Percentiles rank a stretch among this genome's conserved stretches.
These are phyloP conservation scores for Aphanomyces invadans DNA, from an alignment of 352 stramenopile species.

Conservation along the genomic window DNA sequence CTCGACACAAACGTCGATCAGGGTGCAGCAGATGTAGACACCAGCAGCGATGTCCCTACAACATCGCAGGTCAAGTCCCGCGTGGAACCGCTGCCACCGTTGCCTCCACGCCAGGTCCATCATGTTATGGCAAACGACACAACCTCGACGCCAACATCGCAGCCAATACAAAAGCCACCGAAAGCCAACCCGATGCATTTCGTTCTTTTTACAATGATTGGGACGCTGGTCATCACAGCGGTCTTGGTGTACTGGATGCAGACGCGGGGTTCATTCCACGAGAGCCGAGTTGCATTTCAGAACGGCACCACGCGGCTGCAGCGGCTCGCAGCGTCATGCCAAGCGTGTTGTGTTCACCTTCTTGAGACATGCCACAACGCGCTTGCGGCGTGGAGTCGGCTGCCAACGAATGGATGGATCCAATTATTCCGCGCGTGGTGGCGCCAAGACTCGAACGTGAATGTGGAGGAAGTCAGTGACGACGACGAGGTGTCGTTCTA, in stretches of 20 bases:
- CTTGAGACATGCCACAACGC: not conserved
- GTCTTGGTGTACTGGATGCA: slow-evolving; percentile 15
- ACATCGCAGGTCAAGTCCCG: too few relatives aligned
- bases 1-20: not conserved
- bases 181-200: not conserved
- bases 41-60: not conserved
- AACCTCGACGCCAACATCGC: not conserved
- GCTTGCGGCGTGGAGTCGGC: not conserved
- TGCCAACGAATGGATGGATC: not conserved
- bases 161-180: not conserved
- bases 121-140: too few relatives aligned
- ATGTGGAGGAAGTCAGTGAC: not conserved
- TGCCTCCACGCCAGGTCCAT: too few relatives aligned
- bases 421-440: not conserved
- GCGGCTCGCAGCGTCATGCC: not conserved
- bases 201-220: not conserved
- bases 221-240: not conserved
- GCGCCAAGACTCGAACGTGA: not conserved
- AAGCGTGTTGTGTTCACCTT: not conserved
- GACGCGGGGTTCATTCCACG: not conserved
- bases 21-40: not conserved
- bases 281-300: slow-evolving; percentile 2
- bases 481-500: slow-evolving; percentile 20
- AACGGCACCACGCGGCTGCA: not conserved
- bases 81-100: too few relatives aligned